Evolutionary conservation across 2,329 filamentous ascomycete species (phyloP).

Genomic region (Cladosporium sp.): DNA sequence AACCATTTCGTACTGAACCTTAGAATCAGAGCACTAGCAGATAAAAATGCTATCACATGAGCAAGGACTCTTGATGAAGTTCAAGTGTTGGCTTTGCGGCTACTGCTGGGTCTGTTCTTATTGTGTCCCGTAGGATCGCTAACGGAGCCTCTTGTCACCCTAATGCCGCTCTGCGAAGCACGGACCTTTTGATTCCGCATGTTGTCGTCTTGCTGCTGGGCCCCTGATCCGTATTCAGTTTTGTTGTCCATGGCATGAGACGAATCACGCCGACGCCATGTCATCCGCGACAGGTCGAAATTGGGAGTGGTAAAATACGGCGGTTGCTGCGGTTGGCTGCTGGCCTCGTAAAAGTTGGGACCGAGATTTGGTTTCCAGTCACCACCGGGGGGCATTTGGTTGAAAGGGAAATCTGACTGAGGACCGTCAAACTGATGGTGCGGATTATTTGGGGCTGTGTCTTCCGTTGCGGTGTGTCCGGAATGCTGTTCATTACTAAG

Average conservation of each 20-base stretch:
- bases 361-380: neutral
- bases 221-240: no score
- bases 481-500: no score
- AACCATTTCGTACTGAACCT: no score
- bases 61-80: no score
- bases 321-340: neutral
- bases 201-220: neutral
- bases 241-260: neutral
- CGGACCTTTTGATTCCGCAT: neutral
- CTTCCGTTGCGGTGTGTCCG: neutral
- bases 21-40: no score
- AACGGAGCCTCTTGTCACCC: neutral
- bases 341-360: neutral
- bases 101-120: no score
- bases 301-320: neutral
- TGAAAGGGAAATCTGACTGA: neutral
- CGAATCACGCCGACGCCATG: neutral
- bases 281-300: neutral
- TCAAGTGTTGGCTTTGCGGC: no score
- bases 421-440: neutral
- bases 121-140: no score
- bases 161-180: neutral
- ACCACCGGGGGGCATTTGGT: neutral
- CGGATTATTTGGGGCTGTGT: neutral
- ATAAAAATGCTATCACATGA: no score